These are phyloP conservation scores for Lobosporangium transversale DNA, from an alignment of 192 early-diverging fungal species.

Conservation along the genomic window DNA sequence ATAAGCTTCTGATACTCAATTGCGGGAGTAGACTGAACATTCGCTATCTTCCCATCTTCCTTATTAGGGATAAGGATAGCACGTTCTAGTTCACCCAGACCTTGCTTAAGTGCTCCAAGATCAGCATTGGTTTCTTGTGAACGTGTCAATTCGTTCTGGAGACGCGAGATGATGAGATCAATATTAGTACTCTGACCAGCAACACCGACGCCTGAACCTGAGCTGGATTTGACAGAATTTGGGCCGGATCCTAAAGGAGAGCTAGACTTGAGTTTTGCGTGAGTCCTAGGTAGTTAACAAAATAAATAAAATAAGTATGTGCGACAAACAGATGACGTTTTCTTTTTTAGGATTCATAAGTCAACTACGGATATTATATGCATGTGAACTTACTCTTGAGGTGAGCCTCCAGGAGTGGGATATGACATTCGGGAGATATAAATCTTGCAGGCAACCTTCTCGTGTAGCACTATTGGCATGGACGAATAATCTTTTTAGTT, in stretches of 20 bases:
- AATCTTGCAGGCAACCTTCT: conserved; percentile 50
- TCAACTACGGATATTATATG: too few relatives aligned
- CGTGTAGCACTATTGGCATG: conserved; percentile 30
- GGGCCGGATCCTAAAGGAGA: conserved; percentile 27
- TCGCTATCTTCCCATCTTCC: conserved; percentile 10
- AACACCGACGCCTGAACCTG: neutral
- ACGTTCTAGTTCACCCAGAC: conserved; percentile 39
- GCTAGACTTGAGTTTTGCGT: conserved; percentile 16
- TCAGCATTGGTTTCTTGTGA: conserved; percentile 44
- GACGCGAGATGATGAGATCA: conserved; percentile 49
- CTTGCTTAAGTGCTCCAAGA: conserved; percentile 33
- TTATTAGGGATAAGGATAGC: conserved; percentile 10
- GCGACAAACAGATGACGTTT: too few relatives aligned
- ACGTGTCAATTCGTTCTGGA: conserved; percentile 39
- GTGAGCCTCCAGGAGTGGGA: conserved; percentile 27
- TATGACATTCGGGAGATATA: conserved; percentile 42
- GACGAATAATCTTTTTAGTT: neutral
- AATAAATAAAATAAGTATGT: too few relatives aligned
- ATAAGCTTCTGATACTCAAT: conserved; percentile 9
- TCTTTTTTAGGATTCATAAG: too few relatives aligned
- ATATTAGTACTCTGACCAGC: conserved; percentile 39
- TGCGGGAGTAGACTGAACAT: neutral
- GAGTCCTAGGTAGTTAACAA: conserved; percentile 5
- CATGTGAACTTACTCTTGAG: conserved; percentile 45
- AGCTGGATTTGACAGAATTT: conserved; percentile 3